These are phyloP conservation scores for Aspergillus mulundensis DNA, from an alignment of 495 filamentous ascomycete species.

Conservation along the genomic window DNA sequence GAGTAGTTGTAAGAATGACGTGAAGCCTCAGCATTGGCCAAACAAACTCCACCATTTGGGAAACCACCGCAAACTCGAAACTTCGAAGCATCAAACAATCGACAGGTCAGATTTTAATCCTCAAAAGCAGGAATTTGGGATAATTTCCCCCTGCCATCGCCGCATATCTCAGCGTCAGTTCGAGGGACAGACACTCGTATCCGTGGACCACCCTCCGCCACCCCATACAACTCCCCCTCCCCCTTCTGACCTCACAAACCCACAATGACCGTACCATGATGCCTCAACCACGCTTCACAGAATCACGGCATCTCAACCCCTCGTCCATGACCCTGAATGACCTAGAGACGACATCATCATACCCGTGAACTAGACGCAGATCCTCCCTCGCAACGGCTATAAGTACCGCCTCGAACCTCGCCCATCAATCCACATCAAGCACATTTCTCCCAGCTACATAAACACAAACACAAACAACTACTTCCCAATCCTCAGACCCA, in stretches of 20 bases:
- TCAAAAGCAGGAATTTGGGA: too few relatives aligned
- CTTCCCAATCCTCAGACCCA: not conserved
- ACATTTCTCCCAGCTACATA: not conserved
- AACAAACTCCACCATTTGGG: not conserved
- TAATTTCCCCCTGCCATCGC: too few relatives aligned
- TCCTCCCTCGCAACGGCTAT: not conserved
- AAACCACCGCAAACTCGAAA: not conserved
- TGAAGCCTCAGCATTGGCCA: not conserved
- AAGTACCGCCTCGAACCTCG: not conserved
- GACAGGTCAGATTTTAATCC: not conserved
- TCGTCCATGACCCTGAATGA: not conserved
- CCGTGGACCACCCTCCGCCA: not conserved
- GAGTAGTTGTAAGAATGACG: not conserved
- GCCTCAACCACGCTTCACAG: not conserved
- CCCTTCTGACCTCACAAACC: not conserved
- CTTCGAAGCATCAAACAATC: not conserved
- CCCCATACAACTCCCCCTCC: not conserved
- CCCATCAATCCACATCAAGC: not conserved
- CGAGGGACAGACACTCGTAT: too few relatives aligned
- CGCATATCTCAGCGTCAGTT: too few relatives aligned
- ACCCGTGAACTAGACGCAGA: not conserved
- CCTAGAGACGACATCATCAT: not conserved
- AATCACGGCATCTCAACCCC: not conserved
- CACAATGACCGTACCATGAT: conserved; percentile 1
- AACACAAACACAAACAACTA: not conserved